Base-by-base conservation (phyloP, 805 yeast species). In the Millerozyma miso region DNA sequence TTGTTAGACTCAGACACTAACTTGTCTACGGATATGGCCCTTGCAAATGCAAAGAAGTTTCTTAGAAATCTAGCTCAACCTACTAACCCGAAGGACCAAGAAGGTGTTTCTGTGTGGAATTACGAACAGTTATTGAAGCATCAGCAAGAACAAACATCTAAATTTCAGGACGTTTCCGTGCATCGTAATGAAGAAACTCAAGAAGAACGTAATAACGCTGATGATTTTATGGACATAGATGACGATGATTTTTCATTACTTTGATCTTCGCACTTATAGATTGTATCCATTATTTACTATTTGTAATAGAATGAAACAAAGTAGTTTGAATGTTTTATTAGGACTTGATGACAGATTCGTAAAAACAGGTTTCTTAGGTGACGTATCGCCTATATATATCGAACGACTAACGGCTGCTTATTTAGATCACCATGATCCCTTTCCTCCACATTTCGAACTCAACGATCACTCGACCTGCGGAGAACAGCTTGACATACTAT, bases 41-140 rank as follows among this genome's bases (percentile, higher is more conserved):
- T 93, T 41, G 95, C 98, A 0, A 82, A 85, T 44, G 96, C 98
- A 1, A 90, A 88, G 62, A 90, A 88, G 64, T 93, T 93, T 58
- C 71, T 93, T 59, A 73, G 98, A 53, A 83, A 89, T 1, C 80
- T 90, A 78, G 98, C 99, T 0, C 99, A 93, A 62, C 98, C 98
- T 0, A 73, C 87, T 0, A 81, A 89, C 58, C 85, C 87, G 1
- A 81, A 84, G 48, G 97, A 91, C 58, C 95, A 86, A 60, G 96
- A 89, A 54, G 97, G 97, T 41, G 84, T 90, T 3, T 85, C 96
- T 6, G 96, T 93, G 13, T 91, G 98, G 99, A 84, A 83, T 44
- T 48, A 81, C 19, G 84, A 81, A 37, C 90, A 87, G 54, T 63
- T 88, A 40, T 63, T 75, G 41, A 64, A 60, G 17, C 76, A 70